A percentile compares a stretch with the other conserved stretches of the same genome.
phyloP scores from a whole-genome alignment of 345 rosid genomes.

The Brassica cretica region DNA sequence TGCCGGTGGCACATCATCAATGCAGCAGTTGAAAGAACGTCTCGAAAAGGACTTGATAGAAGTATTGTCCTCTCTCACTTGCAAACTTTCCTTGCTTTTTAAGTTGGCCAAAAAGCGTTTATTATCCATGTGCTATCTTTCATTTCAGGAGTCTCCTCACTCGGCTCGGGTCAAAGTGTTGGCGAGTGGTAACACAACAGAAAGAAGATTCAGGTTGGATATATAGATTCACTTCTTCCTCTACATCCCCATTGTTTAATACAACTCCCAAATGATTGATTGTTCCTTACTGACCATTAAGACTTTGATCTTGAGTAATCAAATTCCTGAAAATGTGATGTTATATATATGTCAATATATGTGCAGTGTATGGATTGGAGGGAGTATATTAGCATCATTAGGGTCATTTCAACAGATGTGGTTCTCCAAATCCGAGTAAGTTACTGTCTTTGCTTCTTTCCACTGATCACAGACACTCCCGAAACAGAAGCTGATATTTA shows the following conservation, averaged over 20 bases:
- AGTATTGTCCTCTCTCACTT: conserved; percentile 42
- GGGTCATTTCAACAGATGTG: conserved; percentile 99
- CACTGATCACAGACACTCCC: background rate
- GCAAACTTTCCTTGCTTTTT: background rate
- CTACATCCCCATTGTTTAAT: background rate
- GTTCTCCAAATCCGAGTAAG: conserved; percentile 65
- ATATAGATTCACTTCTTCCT: conserved; percentile 5
- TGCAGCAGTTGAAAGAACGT: conserved; percentile 98
- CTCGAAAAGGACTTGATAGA: conserved; percentile 97
- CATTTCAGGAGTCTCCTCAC: conserved; percentile 91
- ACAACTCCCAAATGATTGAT: background rate
- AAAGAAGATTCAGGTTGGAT: conserved; percentile 88
- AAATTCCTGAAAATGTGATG: background rate
- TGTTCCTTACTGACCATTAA: background rate
- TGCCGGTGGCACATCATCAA: conserved; percentile 98
- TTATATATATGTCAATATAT: background rate
- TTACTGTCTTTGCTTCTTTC: background rate
- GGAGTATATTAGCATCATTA: conserved; percentile 95
- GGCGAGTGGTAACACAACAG: conserved; percentile 84
- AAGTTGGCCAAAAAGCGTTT: background rate
- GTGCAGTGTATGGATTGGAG: conserved; percentile 97
- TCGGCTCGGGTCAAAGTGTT: conserved; percentile 95
- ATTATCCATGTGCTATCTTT: conserved; percentile 10
- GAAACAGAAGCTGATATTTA: background rate
- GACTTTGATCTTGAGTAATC: background rate